Base-by-base conservation (phyloP, 306 rosid species). In the Gleditsia sinensis region DNA sequence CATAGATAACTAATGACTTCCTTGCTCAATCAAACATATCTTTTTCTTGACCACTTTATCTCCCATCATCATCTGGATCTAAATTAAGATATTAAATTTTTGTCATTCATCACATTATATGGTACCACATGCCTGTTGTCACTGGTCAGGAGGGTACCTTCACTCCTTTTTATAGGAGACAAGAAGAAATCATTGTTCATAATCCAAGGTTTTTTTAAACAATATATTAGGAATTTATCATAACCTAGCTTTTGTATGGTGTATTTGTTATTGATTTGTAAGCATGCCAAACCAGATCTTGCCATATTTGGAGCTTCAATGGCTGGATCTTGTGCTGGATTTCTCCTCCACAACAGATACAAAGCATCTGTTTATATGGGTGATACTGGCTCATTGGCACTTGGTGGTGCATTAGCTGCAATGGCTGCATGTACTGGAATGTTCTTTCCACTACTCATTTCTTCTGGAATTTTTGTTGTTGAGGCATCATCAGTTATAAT, bases 291-390 rank as follows among this genome's bases (percentile, higher is more conserved):
- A 84, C 67, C 92, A 94, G 98, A 88, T 59, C 90, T 94, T 78
- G 88, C 97, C 23, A 80, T 91, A 74, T 94, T 94, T 80, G 98
- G 98, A 77, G 97, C 95, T 69, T 94, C 98, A 76, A 91, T 94
- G 98, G 97, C 97, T 56, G 98, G 98, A 83, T 91, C 98, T 55
- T 94, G 98, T 82, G 94, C 87, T 62, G 98, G 98, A 63, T 94
- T 94, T 87, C 98, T 94, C 77, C 83, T 91, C 79, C 90, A 94
- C 89, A 91, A 94, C 77, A 86, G 97, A 67, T 86, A 88, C 84
- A 94, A 77, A 78, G 98, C 98, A 48, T 94, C 97, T 20, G 70
- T 94, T 43, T 83, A 87, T 70, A 94, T 94, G 98, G 98, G 98
- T 39, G 86, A 84, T 37, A 86, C 88, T 3, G 97, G 98, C 71